phyloP scores from a whole-genome alignment of 2,329 filamentous ascomycete genomes.

The Ascochyta koolunga region DNA sequence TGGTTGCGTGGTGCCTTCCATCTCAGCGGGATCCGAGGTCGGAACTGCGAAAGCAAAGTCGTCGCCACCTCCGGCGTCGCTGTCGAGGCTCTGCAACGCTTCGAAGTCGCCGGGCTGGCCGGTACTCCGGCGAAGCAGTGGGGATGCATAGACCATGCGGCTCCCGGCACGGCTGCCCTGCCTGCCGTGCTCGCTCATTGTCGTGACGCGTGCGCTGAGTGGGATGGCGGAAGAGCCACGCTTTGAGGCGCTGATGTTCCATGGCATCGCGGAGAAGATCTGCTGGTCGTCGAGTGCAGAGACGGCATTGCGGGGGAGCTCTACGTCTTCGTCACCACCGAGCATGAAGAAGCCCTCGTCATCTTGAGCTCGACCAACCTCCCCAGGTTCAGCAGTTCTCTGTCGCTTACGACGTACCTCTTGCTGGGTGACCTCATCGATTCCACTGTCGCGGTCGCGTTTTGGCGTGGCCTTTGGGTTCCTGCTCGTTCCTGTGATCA shows the following conservation, averaged over 20 bases:
- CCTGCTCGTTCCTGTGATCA: slow-evolving; percentile 51
- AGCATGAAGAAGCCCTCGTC: slow-evolving; percentile 38
- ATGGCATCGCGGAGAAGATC: slow-evolving; percentile 69
- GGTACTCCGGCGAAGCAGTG: slow-evolving; percentile 59
- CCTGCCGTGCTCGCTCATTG: slow-evolving; percentile 46
- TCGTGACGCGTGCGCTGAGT: slow-evolving; percentile 51
- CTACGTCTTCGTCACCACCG: slow-evolving; percentile 60
- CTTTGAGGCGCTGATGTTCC: slow-evolving; percentile 66
- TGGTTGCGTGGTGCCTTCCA: slow-evolving; percentile 9
- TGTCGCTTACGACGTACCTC: slow-evolving; percentile 44
- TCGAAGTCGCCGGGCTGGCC: slow-evolving; percentile 41
- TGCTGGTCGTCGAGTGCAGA: slow-evolving; percentile 72
- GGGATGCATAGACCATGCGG: slow-evolving; percentile 65
- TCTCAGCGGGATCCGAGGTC: slow-evolving; percentile 27
- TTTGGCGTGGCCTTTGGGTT: slow-evolving; percentile 33
- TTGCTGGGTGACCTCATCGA: slow-evolving; percentile 42
- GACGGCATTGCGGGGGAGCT: slow-evolving; percentile 72
- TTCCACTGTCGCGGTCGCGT: slow-evolving; percentile 43
- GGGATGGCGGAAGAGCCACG: slow-evolving; percentile 56
- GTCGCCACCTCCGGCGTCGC: slow-evolving; percentile 29
- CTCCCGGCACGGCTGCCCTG: slow-evolving; percentile 46
- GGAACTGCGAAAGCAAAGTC: slow-evolving; percentile 24
- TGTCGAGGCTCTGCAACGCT: slow-evolving; percentile 37
- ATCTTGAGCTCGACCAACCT: slow-evolving; percentile 45
- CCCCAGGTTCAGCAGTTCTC: slow-evolving; percentile 37